These are phyloP conservation scores for Populus alba DNA, from an alignment of 345 rosid genomes.

Conservation along the genomic window DNA sequence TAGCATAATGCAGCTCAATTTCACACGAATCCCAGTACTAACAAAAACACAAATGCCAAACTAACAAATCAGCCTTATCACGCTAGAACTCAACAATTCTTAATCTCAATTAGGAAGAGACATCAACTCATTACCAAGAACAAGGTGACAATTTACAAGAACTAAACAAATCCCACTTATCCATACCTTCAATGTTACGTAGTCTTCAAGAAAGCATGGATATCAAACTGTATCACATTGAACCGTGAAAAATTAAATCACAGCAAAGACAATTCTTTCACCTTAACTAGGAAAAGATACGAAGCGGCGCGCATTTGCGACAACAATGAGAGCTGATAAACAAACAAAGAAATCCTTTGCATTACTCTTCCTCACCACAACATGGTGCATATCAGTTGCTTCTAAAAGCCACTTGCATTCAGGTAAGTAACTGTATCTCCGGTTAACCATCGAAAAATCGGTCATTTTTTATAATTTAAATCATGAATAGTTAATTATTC, in stretches of 20 bases:
- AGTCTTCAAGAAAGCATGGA: background rate
- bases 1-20: background rate
- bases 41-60: background rate
- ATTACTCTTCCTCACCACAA: conserved; percentile 44
- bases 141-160: background rate
- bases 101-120: background rate
- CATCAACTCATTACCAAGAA: background rate
- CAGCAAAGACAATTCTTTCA: conserved; percentile 11
- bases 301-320: conserved; percentile 30
- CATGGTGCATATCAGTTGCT: conserved; percentile 58
- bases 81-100: background rate
- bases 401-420: conserved; percentile 42
- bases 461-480: conserved; percentile 31
- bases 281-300: conserved; percentile 47
- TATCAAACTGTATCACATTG: background rate
- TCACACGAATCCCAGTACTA: background rate
- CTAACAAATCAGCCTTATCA: background rate
- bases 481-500: background rate
- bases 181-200: background rate
- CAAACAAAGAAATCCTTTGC: conserved; percentile 26
- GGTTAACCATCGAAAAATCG: conserved; percentile 31
- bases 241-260: background rate
- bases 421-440: conserved; percentile 42
- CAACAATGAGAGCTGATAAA: conserved; percentile 35
- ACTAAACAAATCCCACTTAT: background rate